Base-by-base conservation (phyloP, 1,284 basidiomycete genomes). In the Exobasidium cylindrosporum region DNA sequence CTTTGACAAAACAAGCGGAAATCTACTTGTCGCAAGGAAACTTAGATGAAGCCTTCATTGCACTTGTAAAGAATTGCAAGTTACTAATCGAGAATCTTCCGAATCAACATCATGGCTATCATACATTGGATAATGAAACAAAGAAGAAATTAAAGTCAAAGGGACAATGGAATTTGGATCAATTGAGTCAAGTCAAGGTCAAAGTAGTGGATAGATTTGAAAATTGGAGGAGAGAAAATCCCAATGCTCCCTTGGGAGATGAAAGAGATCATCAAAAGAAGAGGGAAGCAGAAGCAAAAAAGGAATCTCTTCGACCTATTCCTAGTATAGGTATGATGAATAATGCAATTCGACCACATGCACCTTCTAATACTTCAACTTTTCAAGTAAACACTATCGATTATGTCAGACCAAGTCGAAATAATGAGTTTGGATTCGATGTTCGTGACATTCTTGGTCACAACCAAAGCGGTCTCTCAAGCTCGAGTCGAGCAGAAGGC, bases 11-110 rank as follows among this genome's bases (percentile, higher is more conserved):
- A 23, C 47, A 50, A 14, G 47, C 24, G 7, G 21, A 24, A 23
- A 50, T 31, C 10, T 31, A 14, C 21, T 21, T 50, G 21, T 7
- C 7, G 21, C 10, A 31, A 26, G 47, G 29, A 31, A 50, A 23
- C 7, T 10, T 23, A 50, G 29, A 50, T 21, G 47, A 50, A 31
- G 47, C 47, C 21, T 50, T 50, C 29, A 50, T 50, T 55, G 63
- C 67, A 47, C 68, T 72, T 26, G 66, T 62, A 28, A 63, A 68
- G 35, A 65, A 63, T 40, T 63, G 58, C 40, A 58, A 62, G n/a
- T 54, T 71, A 31, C 58, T 72, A 31, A 57, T 54, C 44, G 68
- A 72, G 23, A 54, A 65, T 26, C 31, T 72, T 1, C 69, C 68
- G 3, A 31, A 46, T 17, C 50, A 60, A 43, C 70, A 72, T 52